phyloP scores from a whole-genome alignment of 2,329 filamentous ascomycete genomes.

The Sarocladium strictum region DNA sequence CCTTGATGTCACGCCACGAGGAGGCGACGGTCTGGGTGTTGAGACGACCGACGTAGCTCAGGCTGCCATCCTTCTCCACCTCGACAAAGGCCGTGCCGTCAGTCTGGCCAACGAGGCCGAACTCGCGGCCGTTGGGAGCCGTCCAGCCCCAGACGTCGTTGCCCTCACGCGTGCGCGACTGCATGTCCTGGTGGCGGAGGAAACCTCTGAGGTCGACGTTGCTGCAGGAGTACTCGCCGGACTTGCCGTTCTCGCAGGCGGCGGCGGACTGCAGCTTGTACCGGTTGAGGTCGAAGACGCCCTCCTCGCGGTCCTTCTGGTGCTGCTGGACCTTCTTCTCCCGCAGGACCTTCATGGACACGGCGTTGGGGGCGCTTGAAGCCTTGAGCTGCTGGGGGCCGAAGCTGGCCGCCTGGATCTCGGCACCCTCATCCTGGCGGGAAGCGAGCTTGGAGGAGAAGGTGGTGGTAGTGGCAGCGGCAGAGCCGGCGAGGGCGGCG shows the following conservation, averaged over 20 bases:
- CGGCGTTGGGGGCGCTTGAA: slow-evolving; percentile 13
- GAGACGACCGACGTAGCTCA: slow-evolving; percentile 41
- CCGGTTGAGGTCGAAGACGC: slow-evolving; percentile 14
- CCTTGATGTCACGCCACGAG: slow-evolving; percentile 36
- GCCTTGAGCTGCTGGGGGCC: slow-evolving; percentile 12
- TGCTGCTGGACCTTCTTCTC: slow-evolving; percentile 13
- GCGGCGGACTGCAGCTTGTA: slow-evolving; percentile 13
- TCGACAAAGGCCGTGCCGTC: slow-evolving; percentile 46
- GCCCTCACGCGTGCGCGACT: slow-evolving; percentile 28
- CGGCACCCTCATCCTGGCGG: slow-evolving; percentile 1
- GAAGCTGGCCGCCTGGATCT: slow-evolving; percentile 10
- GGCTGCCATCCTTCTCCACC: slow-evolving; percentile 34
- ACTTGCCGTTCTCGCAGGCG: slow-evolving; percentile 24
- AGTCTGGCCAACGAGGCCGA: slow-evolving; percentile 41
- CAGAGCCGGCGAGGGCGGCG: slow-evolving; percentile 10
- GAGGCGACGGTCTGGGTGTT: slow-evolving; percentile 32
- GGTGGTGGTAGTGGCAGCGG: slow-evolving; percentile 7
- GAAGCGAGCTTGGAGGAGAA: slow-evolving; percentile 1
- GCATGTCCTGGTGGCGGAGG: slow-evolving; percentile 30
- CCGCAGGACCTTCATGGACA: slow-evolving; percentile 13
- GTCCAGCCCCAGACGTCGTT: slow-evolving; percentile 39
- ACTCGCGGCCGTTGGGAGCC: slow-evolving; percentile 40
- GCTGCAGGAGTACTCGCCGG: slow-evolving; percentile 28
- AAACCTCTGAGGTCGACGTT: slow-evolving; percentile 33
- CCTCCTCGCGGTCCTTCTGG: slow-evolving; percentile 9